phyloP scores from a whole-genome alignment of 306 rosid genomes.

The Cicer pinnatifidum region DNA sequence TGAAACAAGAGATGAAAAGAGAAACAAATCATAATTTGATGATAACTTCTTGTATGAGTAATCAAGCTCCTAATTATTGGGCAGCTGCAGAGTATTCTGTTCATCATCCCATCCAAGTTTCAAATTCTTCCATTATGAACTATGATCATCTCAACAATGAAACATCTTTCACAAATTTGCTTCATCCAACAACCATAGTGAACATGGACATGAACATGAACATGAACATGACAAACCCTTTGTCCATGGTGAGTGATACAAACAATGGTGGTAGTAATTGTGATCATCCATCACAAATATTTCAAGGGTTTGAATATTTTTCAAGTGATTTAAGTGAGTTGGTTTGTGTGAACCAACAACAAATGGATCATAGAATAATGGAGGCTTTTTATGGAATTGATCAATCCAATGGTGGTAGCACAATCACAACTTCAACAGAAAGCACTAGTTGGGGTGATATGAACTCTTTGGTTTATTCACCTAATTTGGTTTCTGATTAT shows the following conservation, averaged over 20 bases:
- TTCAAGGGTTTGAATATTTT: slow-evolving; percentile 55
- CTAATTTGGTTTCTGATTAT: slow-evolving; percentile 61
- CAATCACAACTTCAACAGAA: slow-evolving; percentile 56
- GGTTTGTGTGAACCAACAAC: slow-evolving; percentile 46
- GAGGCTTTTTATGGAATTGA: slow-evolving; percentile 57
- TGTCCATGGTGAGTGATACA: slow-evolving; percentile 13
- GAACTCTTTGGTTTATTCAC: slow-evolving; percentile 61
- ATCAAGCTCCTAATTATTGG: slow-evolving; percentile 52
- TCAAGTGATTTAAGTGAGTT: slow-evolving; percentile 54
- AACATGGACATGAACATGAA: slow-evolving; percentile 41
- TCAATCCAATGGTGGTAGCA: slow-evolving; percentile 49
- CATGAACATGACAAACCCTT: slow-evolving; percentile 41
- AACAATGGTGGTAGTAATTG: slow-evolving; percentile 37
- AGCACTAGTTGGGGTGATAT: slow-evolving; percentile 78
- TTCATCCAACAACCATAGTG: slow-evolving; percentile 48
- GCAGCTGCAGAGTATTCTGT: slow-evolving; percentile 46
- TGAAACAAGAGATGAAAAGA: slow-evolving; percentile 55
- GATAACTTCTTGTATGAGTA: slow-evolving; percentile 24
- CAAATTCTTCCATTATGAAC: slow-evolving; percentile 46
- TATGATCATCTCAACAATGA: slow-evolving; percentile 45
- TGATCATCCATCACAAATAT: slow-evolving; percentile 37
- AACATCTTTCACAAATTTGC: slow-evolving; percentile 52
- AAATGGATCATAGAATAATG: slow-evolving; percentile 32
- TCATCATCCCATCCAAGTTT: slow-evolving; percentile 41
- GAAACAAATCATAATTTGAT: slow-evolving; percentile 46